A percentile compares a stretch with the other conserved stretches of the same genome.
Conservation (phyloP, 2,329 filamentous ascomycete genomes). For the Stachybotrys chlorohalonatus region DNA sequence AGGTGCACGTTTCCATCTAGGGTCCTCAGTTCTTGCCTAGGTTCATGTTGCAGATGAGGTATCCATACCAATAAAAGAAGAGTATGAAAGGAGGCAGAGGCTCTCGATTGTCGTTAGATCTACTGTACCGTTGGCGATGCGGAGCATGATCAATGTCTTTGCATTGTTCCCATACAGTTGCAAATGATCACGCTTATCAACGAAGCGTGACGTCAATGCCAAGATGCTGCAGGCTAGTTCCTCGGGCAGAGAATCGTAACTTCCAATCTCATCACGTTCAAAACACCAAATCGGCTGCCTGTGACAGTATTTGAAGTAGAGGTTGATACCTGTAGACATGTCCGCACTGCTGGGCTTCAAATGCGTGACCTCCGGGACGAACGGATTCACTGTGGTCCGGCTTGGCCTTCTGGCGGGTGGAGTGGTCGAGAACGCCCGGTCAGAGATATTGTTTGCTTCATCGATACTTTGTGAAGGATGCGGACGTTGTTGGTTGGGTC, state of each 20-base stretch:
- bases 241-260: conserved; percentile 23
- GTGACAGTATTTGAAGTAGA: conserved; percentile 35
- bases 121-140: conserved; percentile 40
- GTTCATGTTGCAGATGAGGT: background rate
- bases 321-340: conserved; percentile 21
- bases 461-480: conserved; percentile 19
- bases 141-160: conserved; percentile 34
- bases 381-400: conserved; percentile 12
- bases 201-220: conserved; percentile 29
- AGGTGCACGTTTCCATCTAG: conserved; percentile 38
- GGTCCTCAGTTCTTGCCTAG: conserved; percentile 1
- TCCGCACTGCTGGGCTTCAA: conserved; percentile 21
- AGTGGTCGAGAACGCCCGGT: conserved; percentile 23
- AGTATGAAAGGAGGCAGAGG: conserved; percentile 39
- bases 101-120: conserved; percentile 40
- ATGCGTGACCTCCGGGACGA: conserved; percentile 13
- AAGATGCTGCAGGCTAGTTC: conserved; percentile 32
- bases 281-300: conserved; percentile 36
- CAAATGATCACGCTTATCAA: conserved; percentile 20
- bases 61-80: conserved; percentile 35
- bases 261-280: conserved; percentile 28
- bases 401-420: conserved; percentile 16
- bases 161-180: conserved; percentile 28
- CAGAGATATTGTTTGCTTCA: conserved; percentile 18
- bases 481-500: conserved; percentile 14